Evolutionary conservation across 441 rosid species (phyloP).

Genomic region (Theobroma grandiflorum): DNA sequence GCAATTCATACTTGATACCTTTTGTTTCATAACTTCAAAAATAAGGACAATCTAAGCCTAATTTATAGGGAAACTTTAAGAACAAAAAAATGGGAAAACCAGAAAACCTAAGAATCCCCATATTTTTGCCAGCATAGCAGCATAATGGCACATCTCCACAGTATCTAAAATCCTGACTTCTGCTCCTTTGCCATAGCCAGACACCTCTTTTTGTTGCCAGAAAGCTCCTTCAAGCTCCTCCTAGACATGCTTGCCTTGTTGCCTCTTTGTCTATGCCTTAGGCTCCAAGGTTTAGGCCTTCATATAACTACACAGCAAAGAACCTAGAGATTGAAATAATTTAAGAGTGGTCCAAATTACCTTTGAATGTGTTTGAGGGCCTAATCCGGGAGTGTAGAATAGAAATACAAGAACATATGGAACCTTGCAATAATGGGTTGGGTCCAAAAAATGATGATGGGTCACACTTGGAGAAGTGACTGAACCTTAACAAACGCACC

Average conservation of each 20-base stretch:
- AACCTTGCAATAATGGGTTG: not conserved
- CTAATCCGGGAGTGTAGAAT: too few relatives aligned
- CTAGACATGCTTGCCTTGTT: not conserved
- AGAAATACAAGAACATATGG: not conserved
- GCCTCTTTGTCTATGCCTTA: not conserved
- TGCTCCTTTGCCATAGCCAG: slow-evolving; percentile 23
- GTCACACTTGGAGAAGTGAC: slow-evolving; percentile 1
- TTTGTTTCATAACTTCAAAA: not conserved
- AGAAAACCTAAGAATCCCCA: not conserved
- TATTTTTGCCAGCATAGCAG: slow-evolving; percentile 19
- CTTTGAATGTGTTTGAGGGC: not conserved
- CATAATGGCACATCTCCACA: slow-evolving; percentile 19
- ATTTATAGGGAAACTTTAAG: not conserved
- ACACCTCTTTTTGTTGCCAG: slow-evolving; percentile 7
- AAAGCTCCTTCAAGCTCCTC: slow-evolving; percentile 20
- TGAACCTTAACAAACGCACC: not conserved
- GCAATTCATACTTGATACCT: not conserved
- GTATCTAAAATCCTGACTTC: slow-evolving; percentile 19
- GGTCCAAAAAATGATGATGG: not conserved
- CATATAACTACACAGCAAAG: not conserved
- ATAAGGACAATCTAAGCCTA: not conserved
- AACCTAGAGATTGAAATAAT: not conserved
- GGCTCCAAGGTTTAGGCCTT: not conserved
- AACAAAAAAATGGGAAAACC: not conserved
- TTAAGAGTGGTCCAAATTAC: slow-evolving; percentile 10